Base-by-base conservation (phyloP, 202 grass and related monocot genomes). In the Setaria viridis region DNA sequence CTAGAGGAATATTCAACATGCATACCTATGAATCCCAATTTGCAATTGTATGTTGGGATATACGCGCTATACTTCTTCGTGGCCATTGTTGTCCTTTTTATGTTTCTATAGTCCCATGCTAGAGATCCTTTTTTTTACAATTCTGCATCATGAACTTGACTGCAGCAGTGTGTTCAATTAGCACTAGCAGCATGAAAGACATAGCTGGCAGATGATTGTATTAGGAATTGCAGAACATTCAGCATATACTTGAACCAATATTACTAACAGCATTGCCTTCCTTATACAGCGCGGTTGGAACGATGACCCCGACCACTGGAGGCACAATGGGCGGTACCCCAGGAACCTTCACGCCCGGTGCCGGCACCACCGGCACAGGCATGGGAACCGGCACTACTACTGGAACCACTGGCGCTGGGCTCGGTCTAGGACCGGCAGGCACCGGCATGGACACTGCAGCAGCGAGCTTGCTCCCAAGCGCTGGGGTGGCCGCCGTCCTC, bases 361-460 rank as follows among this genome's bases (percentile, higher is more conserved):
- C 59, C 14, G 51, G 72, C 60, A 87, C 84, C 7, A 62, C 57
- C 17, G 79, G 87, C 51, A 88, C 81, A 14, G 85, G 87, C 45
- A 77, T 85, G 25, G 85, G 90, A 13, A 76, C 84, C 5, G 88
- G 86, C 76, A 87, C 89, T 5, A 72, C 84, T 8, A 74, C 70
- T 0, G 88, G 87, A 15, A 69, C 87, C 1, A 88, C 90, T 0
- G 95, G 91, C 12, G 88, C 91, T 0, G 84, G 92, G 58, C 11
- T 98, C 1, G 72, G 96, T 48, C 82, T 98, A 30, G 91, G 96
- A 45, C 96, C 96, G 11, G 69, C 90, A 0, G 92, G 92, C 65
- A 91, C 87, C 15, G 86, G 79, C 71, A 55, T 95, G 63, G 96
- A 96, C 82, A 62, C 80, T 0, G 87, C 91, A 0, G 55, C 70